Evolutionary conservation across 805 yeast species (phyloP), one percentile per base, ranked within the genome.

Genomic region (Saccharomycopsis oosterbeekiorum): DNA sequence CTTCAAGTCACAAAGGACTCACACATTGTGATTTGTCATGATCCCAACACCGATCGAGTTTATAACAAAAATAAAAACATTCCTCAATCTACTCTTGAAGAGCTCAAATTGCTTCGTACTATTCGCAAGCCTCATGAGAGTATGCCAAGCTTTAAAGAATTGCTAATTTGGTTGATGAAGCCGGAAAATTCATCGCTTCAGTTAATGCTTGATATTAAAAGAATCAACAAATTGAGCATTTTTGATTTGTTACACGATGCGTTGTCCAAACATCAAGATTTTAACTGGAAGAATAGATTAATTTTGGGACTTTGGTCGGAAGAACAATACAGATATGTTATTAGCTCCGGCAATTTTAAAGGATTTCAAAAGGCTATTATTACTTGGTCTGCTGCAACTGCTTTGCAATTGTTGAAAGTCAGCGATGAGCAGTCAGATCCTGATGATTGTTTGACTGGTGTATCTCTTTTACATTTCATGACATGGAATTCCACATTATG

Each of bases 141-240:
- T 8, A 66, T 74, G 63, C 74, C 76, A 1, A 65, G 73, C 4
- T 67, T 76, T 6, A 60, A 60, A 5, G 70, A 71, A n/a, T 64
- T 69, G 0, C 63, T 75, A 8, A 53, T 62, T 8, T 75, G 78
- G 78, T 64, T 70, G 56, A 76, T 40, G 69, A n/a, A 63, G 10
- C 74, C 63, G 75, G 90, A 89, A 70, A 91, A 91, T 10, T 84
- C 78, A 12, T 76, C 62, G 65, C 88, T 77, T 59, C 90, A 78
- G 24, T 79, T 68, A 11, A 88, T 68, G 11, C 96, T 96, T 71
- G 91, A 90, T 66, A 84, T 68, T 54, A 81, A 61, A 58, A 81
- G 78, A 37, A 78, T 64, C 24, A 64, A 74, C 12, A 76, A 78
- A 55, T 84, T 79, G 66, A 87, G 74, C n/a, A 80, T 75, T 15